phyloP scores from a whole-genome alignment of 345 rosid species.

The rapeseed (Brassica napus) region DNA sequence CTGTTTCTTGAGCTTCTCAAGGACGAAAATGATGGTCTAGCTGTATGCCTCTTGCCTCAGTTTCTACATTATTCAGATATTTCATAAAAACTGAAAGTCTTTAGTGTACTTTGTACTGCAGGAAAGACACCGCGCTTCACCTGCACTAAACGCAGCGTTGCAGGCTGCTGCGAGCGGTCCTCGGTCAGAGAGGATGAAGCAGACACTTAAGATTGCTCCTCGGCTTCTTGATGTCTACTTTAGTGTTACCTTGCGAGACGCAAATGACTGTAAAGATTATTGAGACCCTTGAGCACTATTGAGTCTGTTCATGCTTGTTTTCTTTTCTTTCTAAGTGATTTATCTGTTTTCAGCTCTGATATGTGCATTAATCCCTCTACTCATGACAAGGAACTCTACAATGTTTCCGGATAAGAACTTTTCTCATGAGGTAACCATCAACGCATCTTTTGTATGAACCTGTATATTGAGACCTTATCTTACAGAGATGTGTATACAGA shows the following conservation, averaged over 20 bases:
- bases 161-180: constrained; percentile 72
- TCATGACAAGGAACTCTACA: constrained; percentile 78
- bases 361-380: constrained; percentile 83
- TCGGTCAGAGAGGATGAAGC: constrained; percentile 75
- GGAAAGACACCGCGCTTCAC: constrained; percentile 88
- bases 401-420: constrained; percentile 75
- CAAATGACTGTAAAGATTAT: constrained; percentile 73
- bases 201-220: constrained; percentile 68
- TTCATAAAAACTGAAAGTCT: too few relatives aligned
- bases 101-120: constrained; percentile 40
- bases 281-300: not conserved
- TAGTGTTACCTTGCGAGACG: constrained; percentile 65
- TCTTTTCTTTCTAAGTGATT: not conserved
- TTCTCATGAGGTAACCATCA: constrained; percentile 64
- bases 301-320: constrained; percentile 1
- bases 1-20: constrained; percentile 92
- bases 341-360: constrained; percentile 64
- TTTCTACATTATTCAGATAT: not conserved
- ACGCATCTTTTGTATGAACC: constrained; percentile 1
- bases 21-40: constrained; percentile 98
- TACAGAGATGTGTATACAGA: constrained; percentile 46
- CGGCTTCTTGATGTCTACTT: constrained; percentile 76
- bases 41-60: constrained; percentile 52
- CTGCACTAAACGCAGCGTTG: constrained; percentile 64
- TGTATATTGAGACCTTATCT: not conserved